Conservation (phyloP, 768 basidiomycete genomes). For the Sarcomyxa edulis region DNA sequence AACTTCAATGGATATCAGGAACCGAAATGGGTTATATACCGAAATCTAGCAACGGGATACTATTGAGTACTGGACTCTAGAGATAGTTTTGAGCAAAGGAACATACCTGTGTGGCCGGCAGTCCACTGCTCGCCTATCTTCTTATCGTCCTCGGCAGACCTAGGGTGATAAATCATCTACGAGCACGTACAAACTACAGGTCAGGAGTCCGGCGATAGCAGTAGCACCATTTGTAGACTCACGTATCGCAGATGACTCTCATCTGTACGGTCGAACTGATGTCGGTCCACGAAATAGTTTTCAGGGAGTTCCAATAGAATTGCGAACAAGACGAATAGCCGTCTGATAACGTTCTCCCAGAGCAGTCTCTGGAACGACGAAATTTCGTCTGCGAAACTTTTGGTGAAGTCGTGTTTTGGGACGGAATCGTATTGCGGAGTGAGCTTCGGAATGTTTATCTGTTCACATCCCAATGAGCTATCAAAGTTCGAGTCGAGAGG, state of each 20-base stretch:
- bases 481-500: neutral
- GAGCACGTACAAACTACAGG: too few species aligned
- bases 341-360: conserved; percentile 23
- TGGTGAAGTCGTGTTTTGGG: conserved; percentile 19
- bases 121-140: conserved; percentile 38
- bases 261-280: conserved; percentile 27
- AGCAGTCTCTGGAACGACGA: conserved; percentile 23
- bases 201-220: neutral
- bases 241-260: conserved; percentile 30
- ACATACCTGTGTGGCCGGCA: conserved; percentile 39
- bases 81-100: neutral
- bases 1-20: neutral
- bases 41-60: conserved; percentile 8
- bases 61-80: neutral
- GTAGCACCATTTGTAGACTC: neutral
- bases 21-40: conserved; percentile 1
- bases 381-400: conserved; percentile 22
- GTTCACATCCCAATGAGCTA: neutral
- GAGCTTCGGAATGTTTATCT: conserved; percentile 31
- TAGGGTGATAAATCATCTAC: conserved; percentile 32
- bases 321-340: conserved; percentile 27
- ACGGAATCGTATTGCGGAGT: conserved; percentile 17
- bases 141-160: conserved; percentile 31
- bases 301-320: conserved; percentile 43
- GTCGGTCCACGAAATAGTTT: conserved; percentile 34